phyloP scores from a whole-genome alignment of 192 early-diverging fungal genomes.

The Cetraspora pellucida region DNA sequence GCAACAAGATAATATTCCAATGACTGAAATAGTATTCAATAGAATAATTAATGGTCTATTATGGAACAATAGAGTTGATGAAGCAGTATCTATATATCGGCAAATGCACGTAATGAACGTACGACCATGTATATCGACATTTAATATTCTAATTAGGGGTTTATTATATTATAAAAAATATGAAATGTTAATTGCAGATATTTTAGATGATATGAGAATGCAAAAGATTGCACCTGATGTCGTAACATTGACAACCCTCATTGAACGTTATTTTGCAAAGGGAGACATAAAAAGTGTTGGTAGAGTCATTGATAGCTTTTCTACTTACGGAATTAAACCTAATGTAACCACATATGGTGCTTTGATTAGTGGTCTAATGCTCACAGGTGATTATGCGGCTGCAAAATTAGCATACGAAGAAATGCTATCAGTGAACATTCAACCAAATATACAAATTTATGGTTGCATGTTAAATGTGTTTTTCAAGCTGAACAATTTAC shows the following conservation, averaged over 20 bases:
- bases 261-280: not conserved
- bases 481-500: not conserved
- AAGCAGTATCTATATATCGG: not conserved
- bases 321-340: not conserved
- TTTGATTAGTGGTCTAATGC: constrained; percentile 10
- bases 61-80: not conserved
- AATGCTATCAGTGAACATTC: not conserved
- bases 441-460: constrained; percentile 8
- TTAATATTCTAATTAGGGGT: constrained; percentile 1
- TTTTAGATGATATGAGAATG: not conserved
- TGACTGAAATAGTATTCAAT: constrained; percentile 21
- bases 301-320: not conserved
- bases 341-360: constrained; percentile 26
- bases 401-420: constrained; percentile 26
- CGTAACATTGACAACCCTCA: constrained; percentile 8
- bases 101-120: constrained; percentile 2
- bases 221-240: constrained; percentile 1
- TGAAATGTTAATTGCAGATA: not conserved
- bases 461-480: constrained; percentile 8
- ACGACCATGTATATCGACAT: not conserved
- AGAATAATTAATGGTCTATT: constrained; percentile 30
- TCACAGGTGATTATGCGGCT: not conserved
- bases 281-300: not conserved
- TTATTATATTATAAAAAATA: constrained; percentile 5
- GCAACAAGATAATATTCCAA: constrained; percentile 9